A percentile compares a stretch with the other conserved stretches of the same genome.
Conservation (phyloP, 345 rosid species). For the Eucalyptus sp. region DNA sequence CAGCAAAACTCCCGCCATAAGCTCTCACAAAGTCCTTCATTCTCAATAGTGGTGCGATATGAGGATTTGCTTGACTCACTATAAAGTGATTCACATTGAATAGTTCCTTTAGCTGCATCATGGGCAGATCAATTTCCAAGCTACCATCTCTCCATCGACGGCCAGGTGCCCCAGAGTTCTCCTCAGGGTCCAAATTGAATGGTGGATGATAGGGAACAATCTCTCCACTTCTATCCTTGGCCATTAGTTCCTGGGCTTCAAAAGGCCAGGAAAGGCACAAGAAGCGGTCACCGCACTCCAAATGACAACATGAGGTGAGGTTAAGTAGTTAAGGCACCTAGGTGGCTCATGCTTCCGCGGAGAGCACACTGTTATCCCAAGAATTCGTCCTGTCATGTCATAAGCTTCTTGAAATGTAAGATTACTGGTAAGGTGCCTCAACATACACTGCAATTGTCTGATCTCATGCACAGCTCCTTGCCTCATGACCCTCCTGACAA, state of each 20-base stretch:
- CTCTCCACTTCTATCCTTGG: conserved; percentile 89
- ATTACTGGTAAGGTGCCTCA: conserved; percentile 79
- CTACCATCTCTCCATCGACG: conserved; percentile 99
- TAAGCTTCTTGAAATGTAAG: conserved; percentile 98
- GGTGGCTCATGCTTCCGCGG: conserved; percentile 99
- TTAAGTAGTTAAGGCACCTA: conserved; percentile 92
- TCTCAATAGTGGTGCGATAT: conserved; percentile 76
- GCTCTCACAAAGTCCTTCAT: conserved; percentile 78
- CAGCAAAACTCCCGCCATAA: conserved; percentile 86
- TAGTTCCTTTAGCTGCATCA: conserved; percentile 95
- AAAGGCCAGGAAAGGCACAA: conserved; percentile 96
- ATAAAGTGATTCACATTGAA: conserved; percentile 97
- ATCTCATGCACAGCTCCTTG: conserved; percentile 94
- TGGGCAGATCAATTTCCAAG: conserved; percentile 93
- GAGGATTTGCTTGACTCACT: conserved; percentile 98
- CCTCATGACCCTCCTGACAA: conserved; percentile 76
- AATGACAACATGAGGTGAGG: conserved; percentile 96
- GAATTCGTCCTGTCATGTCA: conserved; percentile 89
- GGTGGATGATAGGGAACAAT: conserved; percentile 98
- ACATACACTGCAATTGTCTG: conserved; percentile 77
- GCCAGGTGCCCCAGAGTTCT: conserved; percentile 38
- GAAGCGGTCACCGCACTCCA: conserved; percentile 99
- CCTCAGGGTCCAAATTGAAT: conserved; percentile 74
- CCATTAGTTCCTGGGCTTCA: conserved; percentile 99
- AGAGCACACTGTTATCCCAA: conserved; percentile 94